Evolutionary conservation across 2,329 filamentous ascomycete genomes (phyloP).

Genomic region (Tolypocladium ovalisporum): DNA sequence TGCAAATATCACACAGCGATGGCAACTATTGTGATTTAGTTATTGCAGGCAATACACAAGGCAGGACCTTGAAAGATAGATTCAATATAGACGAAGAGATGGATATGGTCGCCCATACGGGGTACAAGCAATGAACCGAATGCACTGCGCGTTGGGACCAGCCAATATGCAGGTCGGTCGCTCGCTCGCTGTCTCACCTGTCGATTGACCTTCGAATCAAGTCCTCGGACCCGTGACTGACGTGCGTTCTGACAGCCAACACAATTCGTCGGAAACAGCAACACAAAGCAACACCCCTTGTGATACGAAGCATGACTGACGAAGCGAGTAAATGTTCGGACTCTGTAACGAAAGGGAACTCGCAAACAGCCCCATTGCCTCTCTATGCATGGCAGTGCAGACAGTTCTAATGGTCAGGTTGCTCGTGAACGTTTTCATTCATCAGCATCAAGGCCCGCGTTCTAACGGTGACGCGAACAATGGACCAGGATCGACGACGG

Average conservation of each 20-base stretch:
- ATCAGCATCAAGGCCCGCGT: background rate
- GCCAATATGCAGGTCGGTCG: background rate
- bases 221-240: background rate
- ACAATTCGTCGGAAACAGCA: background rate
- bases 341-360: background rate
- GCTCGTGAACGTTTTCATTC: background rate
- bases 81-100: too few relatives aligned
- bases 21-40: too few relatives aligned
- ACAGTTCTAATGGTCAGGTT: background rate
- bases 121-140: background rate
- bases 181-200: background rate
- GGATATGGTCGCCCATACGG: too few relatives aligned
- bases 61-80: too few relatives aligned
- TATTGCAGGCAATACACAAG: too few relatives aligned
- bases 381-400: background rate
- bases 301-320: background rate
- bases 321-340: background rate
- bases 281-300: background rate
- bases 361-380: background rate
- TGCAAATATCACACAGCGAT: too few relatives aligned
- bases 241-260: background rate
- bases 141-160: background rate
- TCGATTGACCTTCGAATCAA: background rate
- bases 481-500: background rate
- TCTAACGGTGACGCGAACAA: background rate